Evolutionary conservation across 768 basidiomycete species (phyloP), one percentile per base, ranked within the genome.

Genomic region (Obba rivulosa): DNA sequence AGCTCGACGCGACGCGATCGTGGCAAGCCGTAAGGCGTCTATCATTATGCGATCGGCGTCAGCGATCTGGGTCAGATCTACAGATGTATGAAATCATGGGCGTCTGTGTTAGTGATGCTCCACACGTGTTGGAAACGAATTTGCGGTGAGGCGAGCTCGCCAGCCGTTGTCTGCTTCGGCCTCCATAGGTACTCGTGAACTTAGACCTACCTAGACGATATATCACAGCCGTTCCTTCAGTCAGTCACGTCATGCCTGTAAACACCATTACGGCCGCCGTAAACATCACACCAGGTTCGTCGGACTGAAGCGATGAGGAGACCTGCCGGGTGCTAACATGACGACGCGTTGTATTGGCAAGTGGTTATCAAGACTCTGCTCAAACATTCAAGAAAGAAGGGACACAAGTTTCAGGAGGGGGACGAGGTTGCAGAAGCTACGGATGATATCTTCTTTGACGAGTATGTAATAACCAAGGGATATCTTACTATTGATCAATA

Each of bases 401-500:
- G 68, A 1, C 62, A 58, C 41, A 70, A 73, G 41, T 49, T 66
- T 8, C 69, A 67, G 49, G 55, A 69, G 0, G 64, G 63, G 7
- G 64, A 66, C 22, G 42, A 54, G 7, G 49, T 65, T 25, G 68
- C 71, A 31, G 70, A 74, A 31, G 77, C 78, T 5, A 73, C 79
- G 16, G 76, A 78, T 54, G 79, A 85, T 53, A 70, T 89, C 17
- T 69, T 86, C 59, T 87, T 79, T 62, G 84, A 89, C 64, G 79
- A 87, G 78, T 83, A 54, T 59, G 75, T 52, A 31, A 9, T 18
- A 28, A 44, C 28, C 5, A 13, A 31, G 5, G 28, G 28, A 13
- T 31, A 13, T 13, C 5, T 31, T 22, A 20, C 37, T 21, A 22
- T 2, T 28, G 16, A 9, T 43, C 40, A 1, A 14, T 21, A 4